Conservation (phyloP, 2,329 filamentous ascomycete species). For the Teratosphaeria destructans region DNA sequence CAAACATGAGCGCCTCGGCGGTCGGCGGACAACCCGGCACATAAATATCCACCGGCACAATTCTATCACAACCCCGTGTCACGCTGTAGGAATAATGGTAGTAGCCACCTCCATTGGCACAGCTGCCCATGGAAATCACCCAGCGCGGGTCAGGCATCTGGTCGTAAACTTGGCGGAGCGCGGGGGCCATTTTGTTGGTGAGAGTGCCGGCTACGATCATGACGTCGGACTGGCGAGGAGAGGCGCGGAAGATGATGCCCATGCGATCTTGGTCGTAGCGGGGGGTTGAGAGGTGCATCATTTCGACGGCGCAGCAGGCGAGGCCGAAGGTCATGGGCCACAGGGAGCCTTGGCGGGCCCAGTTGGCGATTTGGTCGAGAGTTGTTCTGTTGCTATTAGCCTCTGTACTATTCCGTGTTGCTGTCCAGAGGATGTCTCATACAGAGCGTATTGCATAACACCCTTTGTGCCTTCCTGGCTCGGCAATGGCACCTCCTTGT, state of each 20-base stretch:
- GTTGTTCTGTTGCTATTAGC: constrained; percentile 47
- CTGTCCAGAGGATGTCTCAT: constrained; percentile 29
- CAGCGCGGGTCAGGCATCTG: constrained; percentile 86
- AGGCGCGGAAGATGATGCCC: constrained; percentile 84
- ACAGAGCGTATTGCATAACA: constrained; percentile 77
- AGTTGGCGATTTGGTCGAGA: constrained; percentile 70
- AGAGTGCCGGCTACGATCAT: constrained; percentile 93
- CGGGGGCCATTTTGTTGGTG: constrained; percentile 90
- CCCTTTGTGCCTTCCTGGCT: constrained; percentile 74
- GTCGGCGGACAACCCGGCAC: constrained; percentile 60
- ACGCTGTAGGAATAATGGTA: constrained; percentile 77
- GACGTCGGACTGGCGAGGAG: constrained; percentile 76
- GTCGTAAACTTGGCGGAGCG: constrained; percentile 78
- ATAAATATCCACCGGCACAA: constrained; percentile 72
- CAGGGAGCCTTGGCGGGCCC: constrained; percentile 72
- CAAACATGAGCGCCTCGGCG: constrained; percentile 43
- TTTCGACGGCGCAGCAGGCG: constrained; percentile 81
- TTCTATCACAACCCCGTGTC: constrained; percentile 62
- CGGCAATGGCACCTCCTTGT: constrained; percentile 60
- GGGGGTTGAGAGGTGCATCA: constrained; percentile 85
- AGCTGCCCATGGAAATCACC: constrained; percentile 76
- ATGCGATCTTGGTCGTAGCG: constrained; percentile 83
- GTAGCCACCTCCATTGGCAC: constrained; percentile 73
- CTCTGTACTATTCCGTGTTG: neutral
- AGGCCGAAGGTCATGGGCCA: constrained; percentile 87